These are phyloP conservation scores for Ceraceosorus bombacis DNA, from an alignment of 1,284 basidiomycete species.

Conservation along the genomic window DNA sequence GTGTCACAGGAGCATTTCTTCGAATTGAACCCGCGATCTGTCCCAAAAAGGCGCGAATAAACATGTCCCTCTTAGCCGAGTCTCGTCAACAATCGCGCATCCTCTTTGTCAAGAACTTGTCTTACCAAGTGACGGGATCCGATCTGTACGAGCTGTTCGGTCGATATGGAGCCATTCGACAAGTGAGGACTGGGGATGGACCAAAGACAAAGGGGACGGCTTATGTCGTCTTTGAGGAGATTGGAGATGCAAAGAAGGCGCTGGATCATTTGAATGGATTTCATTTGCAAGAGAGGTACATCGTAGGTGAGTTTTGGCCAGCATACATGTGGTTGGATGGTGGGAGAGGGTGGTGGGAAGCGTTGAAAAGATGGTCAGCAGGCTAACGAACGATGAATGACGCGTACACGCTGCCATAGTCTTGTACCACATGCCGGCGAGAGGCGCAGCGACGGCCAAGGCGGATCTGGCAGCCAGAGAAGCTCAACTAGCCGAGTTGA, in stretches of 20 bases:
- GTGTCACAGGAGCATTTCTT: too few species aligned
- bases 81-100: constrained; percentile 37
- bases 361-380: not conserved
- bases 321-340: not conserved
- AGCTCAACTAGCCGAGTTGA: constrained; percentile 77
- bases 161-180: constrained; percentile 90
- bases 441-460: constrained; percentile 64
- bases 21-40: too few species aligned
- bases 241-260: constrained; percentile 67
- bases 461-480: constrained; percentile 85
- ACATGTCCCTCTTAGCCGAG: constrained; percentile 6
- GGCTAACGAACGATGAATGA: not conserved
- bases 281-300: constrained; percentile 94
- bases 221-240: constrained; percentile 61
- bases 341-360: not conserved
- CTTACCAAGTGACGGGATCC: constrained; percentile 84
- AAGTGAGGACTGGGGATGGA: constrained; percentile 79
- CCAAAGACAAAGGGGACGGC: constrained; percentile 88
- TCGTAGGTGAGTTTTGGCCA: constrained; percentile 52
- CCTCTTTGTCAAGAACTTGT: constrained; percentile 60
- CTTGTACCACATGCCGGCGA: constrained; percentile 91
- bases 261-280: constrained; percentile 95
- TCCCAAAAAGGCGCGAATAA: not conserved
- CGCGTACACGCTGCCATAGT: constrained; percentile 53
- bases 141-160: constrained; percentile 97